Conservation (phyloP, 768 basidiomycete genomes). For the Galerina marginata region DNA sequence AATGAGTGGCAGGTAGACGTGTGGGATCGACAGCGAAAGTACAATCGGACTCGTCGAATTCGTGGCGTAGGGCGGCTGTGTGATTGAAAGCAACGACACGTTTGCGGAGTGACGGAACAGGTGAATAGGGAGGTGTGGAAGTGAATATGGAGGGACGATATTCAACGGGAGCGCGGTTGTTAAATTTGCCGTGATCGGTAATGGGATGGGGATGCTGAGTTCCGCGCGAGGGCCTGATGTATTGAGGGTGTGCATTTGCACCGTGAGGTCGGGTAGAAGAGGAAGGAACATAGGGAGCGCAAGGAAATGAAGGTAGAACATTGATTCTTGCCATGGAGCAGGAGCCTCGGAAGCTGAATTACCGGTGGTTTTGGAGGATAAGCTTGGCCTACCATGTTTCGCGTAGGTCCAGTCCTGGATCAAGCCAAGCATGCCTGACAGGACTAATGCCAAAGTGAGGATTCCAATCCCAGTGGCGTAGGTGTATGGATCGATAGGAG, state of each 20-base stretch:
- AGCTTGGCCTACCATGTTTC: conserved; percentile 38
- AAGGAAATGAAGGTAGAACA: conserved; percentile 91
- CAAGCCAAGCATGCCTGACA: conserved; percentile 83
- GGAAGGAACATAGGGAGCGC: conserved; percentile 79
- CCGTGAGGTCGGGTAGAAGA: conserved; percentile 54
- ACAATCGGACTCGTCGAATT: conserved; percentile 20
- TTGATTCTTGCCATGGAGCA: conserved; percentile 80
- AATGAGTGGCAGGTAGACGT: conserved; percentile 64
- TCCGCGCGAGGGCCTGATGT: conserved; percentile 41
- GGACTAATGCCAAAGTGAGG: conserved; percentile 75
- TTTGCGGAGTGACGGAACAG: conserved; percentile 22
- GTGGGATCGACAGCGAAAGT: conserved; percentile 53
- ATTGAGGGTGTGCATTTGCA: conserved; percentile 51
- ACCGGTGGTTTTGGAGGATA: conserved; percentile 9
- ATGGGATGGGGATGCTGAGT: conserved; percentile 30
- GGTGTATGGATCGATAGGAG: conserved; percentile 33
- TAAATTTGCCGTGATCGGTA: conserved; percentile 22
- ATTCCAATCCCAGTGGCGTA: conserved; percentile 79
- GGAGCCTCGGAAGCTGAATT: conserved; percentile 16
- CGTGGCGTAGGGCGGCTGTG: conserved; percentile 13
- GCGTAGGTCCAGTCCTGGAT: conserved; percentile 83
- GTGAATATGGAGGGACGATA: conserved; percentile 38
- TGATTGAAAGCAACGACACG: conserved; percentile 31
- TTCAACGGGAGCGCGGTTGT: conserved; percentile 33
- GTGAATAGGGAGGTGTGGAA: conserved; percentile 28